Conservation (phyloP, 805 yeast genomes). For the Osmozyma mogii region DNA sequence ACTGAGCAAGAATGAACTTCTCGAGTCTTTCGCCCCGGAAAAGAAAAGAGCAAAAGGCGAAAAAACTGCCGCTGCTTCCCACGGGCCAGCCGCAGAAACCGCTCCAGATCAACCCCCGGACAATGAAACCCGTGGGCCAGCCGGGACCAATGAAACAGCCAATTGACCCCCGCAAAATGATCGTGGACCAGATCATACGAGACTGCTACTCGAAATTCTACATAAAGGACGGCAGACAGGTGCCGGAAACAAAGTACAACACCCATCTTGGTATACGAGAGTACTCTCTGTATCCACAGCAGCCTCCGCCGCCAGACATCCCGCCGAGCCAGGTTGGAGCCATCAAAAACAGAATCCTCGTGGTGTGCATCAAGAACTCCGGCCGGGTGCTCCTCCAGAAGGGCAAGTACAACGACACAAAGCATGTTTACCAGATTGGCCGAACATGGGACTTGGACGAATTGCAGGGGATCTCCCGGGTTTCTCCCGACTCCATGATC, state of each 20-base stretch:
- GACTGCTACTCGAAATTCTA: conserved; percentile 32
- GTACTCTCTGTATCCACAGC: conserved; percentile 60
- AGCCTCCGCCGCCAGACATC: conserved; percentile 56
- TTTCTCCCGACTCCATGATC: conserved; percentile 47
- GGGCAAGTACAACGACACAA: conserved; percentile 65
- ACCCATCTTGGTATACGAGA: conserved; percentile 74
- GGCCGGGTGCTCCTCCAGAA: conserved; percentile 74
- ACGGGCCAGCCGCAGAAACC: conserved; percentile 3
- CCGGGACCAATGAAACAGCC: conserved; percentile 1
- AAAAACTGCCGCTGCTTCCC: too few species aligned
- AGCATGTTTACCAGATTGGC: conserved; percentile 78
- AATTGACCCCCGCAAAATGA: conserved; percentile 12
- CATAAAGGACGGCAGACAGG: conserved; percentile 12
- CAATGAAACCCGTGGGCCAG: conserved; percentile 1
- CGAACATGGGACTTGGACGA: conserved; percentile 86
- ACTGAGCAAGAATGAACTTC: too few species aligned
- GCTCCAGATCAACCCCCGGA: conserved; percentile 1
- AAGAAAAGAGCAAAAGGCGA: too few species aligned
- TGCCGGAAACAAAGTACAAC: conserved; percentile 41
- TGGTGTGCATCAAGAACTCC: conserved; percentile 52
- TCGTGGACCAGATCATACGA: conserved; percentile 24
- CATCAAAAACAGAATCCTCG: conserved; percentile 52
- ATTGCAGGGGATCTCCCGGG: conserved; percentile 46
- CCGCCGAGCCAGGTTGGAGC: conserved; percentile 30
- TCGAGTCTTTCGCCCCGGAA: too few species aligned